Evolutionary conservation across 768 basidiomycete genomes (phyloP).

Genomic region (Chalciporus piperatus): DNA sequence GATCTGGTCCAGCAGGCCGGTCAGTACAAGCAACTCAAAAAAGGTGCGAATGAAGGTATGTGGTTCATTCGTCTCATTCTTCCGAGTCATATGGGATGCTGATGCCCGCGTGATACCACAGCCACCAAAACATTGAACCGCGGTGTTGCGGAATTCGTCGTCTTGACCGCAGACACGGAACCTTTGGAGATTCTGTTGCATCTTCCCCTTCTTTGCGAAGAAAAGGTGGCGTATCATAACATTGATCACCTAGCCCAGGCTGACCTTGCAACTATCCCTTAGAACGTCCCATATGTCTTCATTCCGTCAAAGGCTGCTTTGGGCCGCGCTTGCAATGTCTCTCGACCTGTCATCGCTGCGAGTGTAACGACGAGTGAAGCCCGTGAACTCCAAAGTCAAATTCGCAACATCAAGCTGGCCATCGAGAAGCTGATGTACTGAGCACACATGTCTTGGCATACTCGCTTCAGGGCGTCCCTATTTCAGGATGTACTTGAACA

Average conservation of each 20-base stretch:
- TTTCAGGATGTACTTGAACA: constrained; percentile 7
- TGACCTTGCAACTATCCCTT: constrained; percentile 2
- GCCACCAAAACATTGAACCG: constrained; percentile 98
- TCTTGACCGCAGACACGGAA: constrained; percentile 95
- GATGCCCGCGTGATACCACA: constrained; percentile 36
- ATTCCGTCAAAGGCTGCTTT: constrained; percentile 93
- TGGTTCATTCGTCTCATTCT: constrained; percentile 1
- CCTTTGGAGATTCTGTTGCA: constrained; percentile 97
- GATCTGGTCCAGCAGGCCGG: constrained; percentile 93
- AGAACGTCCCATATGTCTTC: constrained; percentile 97
- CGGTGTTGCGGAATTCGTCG: constrained; percentile 96
- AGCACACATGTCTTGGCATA: constrained; percentile 2
- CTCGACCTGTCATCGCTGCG: constrained; percentile 91
- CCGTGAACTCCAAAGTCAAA: constrained; percentile 86
- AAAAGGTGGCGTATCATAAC: constrained; percentile 62
- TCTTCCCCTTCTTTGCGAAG: constrained; percentile 95
- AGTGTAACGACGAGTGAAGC: constrained; percentile 97
- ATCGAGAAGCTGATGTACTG: constrained; percentile 68
- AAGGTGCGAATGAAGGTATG: constrained; percentile 96
- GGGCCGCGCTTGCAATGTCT: constrained; percentile 94
- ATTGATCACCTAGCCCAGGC: neutral
- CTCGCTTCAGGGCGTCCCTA: constrained; percentile 4
- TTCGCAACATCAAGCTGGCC: constrained; percentile 76
- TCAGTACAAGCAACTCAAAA: constrained; percentile 98
- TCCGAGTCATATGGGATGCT: neutral